phyloP scores from a whole-genome alignment of 164 flowering plant species.

The Chimonanthus salicifolius region DNA sequence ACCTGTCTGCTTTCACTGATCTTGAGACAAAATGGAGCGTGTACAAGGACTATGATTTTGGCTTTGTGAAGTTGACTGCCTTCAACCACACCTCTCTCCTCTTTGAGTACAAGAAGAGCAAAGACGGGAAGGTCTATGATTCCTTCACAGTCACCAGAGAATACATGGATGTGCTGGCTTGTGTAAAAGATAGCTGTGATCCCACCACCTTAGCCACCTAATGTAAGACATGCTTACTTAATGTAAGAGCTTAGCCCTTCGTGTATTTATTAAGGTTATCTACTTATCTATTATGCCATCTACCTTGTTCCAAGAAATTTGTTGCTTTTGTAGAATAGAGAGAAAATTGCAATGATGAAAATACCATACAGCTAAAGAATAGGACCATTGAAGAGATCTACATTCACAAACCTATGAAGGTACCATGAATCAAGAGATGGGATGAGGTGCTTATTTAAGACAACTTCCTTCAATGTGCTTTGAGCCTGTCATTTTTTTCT shows the following conservation, averaged over 20 bases:
- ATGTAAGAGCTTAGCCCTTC: not conserved
- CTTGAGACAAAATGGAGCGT: constrained; percentile 60
- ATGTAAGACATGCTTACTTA: not conserved
- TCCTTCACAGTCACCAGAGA: constrained; percentile 80
- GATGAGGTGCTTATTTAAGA: no score
- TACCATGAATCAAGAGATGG: no score
- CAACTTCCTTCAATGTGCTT: no score
- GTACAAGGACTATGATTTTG: constrained; percentile 56
- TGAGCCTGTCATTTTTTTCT: no score
- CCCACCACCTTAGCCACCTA: constrained; percentile 21
- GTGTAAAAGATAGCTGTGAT: constrained; percentile 59
- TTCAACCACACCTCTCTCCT: constrained; percentile 18
- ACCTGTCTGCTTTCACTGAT: constrained; percentile 39
- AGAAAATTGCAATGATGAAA: not conserved
- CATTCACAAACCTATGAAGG: not conserved
- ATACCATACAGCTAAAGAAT: not conserved
- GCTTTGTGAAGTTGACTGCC: constrained; percentile 84
- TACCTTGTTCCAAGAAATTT: not conserved
- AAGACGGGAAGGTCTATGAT: constrained; percentile 73
- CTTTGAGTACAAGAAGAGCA: constrained; percentile 62
- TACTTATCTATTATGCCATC: not conserved
- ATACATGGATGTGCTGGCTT: constrained; percentile 69
- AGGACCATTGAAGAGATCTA: not conserved
- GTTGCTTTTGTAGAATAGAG: not conserved
- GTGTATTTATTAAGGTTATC: not conserved